These are phyloP conservation scores for Pseudocercospora eumusae DNA, from an alignment of 2,329 filamentous ascomycete species.

Conservation along the genomic window DNA sequence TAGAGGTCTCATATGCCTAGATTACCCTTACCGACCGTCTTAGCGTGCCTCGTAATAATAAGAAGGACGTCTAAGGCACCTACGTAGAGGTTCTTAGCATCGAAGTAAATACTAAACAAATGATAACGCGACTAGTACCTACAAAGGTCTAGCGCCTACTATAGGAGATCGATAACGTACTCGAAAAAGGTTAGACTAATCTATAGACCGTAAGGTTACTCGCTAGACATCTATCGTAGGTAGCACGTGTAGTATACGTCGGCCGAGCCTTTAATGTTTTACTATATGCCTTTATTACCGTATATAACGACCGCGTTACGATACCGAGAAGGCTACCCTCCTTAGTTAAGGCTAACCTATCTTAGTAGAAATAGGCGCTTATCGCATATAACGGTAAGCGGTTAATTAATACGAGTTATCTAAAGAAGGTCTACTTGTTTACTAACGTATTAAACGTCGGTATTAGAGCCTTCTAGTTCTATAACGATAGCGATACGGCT, in stretches of 20 bases:
- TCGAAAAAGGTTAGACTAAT: neutral
- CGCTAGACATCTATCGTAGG: neutral
- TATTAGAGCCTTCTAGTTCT: neutral
- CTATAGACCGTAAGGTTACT: neutral
- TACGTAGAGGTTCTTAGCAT: neutral
- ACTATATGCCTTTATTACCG: neutral
- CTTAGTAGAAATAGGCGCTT: neutral
- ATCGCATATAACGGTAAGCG: neutral
- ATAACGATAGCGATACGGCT: neutral
- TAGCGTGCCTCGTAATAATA: neutral
- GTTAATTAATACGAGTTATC: neutral
- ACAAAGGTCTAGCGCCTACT: neutral
- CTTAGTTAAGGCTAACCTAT: too few relatives aligned
- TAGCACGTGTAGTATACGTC: neutral
- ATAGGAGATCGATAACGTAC: neutral
- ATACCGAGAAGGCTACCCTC: too few relatives aligned
- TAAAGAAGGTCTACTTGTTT: neutral
- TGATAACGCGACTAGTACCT: neutral
- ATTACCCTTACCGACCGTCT: neutral
- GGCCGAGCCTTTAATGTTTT: neutral
- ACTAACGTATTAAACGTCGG: neutral
- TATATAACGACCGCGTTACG: too few relatives aligned
- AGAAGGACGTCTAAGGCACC: neutral
- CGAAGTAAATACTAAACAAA: neutral
- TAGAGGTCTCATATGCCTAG: neutral